Base-by-base conservation (phyloP, 306 rosid species). In the Lathyrus sativus region DNA sequence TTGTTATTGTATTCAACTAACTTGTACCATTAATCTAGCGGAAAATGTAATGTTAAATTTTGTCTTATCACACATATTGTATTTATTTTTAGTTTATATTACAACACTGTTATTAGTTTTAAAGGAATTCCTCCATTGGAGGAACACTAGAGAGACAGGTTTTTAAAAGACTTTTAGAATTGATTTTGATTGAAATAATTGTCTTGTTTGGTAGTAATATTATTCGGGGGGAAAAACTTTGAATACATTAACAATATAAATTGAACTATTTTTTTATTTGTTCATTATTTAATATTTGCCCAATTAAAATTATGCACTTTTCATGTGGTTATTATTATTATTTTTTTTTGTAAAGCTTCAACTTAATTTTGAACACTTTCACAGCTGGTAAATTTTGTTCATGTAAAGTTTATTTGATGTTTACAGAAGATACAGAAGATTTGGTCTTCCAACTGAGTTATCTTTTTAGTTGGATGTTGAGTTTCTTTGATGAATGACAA, bases 1-100 rank as follows among this genome's bases (percentile, higher is more conserved):
- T 48, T 54, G 6, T 3, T 49, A n/a, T 10, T 59, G 61, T 65
- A 35, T 76, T 79, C 72, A 56, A 71, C 76, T 60, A 71, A 59
- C 50, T 4, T 12, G 71, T 41, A 71, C 62, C 37, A 11, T 33
- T 58, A 35, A 44, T 60, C 57, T 58, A 49, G 66, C 15, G 46
- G 50, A 65, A 41, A 56, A 22, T 74, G 74, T 65, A 75, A 48
- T 62, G 22, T 59, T 59, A 28, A 48, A 11, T 71, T 68, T 35
- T 69, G 51, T 65, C 62, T 37, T 37, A 46, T 19, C 48, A 26
- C 44, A 44, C 58, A 61, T 68, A 28, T 3, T 65, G 54, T 46
- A 59, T 70, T 59, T 37, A 9, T 11, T 60, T 7, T 2, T 24
- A 11, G 6, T 37, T 75, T 43, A 38, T 54, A 18, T 43, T 65